Evolutionary conservation across 2,329 filamentous ascomycete genomes (phyloP).

Genomic region (Pyrenophora seminiperda): DNA sequence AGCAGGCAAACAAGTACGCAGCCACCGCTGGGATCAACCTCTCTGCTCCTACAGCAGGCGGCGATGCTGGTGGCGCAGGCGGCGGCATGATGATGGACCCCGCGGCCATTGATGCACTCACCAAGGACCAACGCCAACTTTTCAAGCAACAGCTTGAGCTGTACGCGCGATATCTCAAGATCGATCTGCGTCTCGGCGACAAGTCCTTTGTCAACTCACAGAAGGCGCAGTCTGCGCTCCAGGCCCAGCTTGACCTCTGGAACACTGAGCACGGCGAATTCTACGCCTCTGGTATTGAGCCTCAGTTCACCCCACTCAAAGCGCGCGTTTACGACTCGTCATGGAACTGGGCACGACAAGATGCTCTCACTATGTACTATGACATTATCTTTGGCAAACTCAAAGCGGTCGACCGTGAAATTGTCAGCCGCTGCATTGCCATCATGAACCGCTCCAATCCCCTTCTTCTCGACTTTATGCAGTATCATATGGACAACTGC

Average conservation of each 20-base stretch:
- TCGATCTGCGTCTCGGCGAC: constrained; percentile 95
- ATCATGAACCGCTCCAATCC: constrained; percentile 99
- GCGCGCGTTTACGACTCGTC: constrained; percentile 96
- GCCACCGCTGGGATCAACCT: constrained; percentile 80
- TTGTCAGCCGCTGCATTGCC: constrained; percentile 96
- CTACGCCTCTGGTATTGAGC: constrained; percentile 92
- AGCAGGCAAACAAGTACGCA: constrained; percentile 88
- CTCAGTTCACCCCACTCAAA: constrained; percentile 90
- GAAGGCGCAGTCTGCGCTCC: constrained; percentile 83
- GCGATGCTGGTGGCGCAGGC: constrained; percentile 71
- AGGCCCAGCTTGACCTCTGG: constrained; percentile 94
- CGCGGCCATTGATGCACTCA: constrained; percentile 92
- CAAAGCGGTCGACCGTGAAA: constrained; percentile 92
- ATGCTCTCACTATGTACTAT: constrained; percentile 97
- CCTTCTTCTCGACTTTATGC: constrained; percentile 96
- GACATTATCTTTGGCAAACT: constrained; percentile 98
- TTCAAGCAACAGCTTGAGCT: constrained; percentile 99
- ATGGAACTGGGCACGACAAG: constrained; percentile 99
- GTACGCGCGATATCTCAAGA: constrained; percentile 92
- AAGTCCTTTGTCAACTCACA: constrained; percentile 86
- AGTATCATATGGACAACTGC: constrained; percentile 99
- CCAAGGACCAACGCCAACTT: constrained; percentile 91
- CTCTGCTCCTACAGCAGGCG: constrained; percentile 71
- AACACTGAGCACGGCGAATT: constrained; percentile 93
- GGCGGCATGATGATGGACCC: constrained; percentile 99